Percentiles rank a stretch among this genome's conserved stretches.
Evolutionary conservation across 2,329 filamentous ascomycete species (phyloP).

Genomic region (Diaporthe sp.): DNA sequence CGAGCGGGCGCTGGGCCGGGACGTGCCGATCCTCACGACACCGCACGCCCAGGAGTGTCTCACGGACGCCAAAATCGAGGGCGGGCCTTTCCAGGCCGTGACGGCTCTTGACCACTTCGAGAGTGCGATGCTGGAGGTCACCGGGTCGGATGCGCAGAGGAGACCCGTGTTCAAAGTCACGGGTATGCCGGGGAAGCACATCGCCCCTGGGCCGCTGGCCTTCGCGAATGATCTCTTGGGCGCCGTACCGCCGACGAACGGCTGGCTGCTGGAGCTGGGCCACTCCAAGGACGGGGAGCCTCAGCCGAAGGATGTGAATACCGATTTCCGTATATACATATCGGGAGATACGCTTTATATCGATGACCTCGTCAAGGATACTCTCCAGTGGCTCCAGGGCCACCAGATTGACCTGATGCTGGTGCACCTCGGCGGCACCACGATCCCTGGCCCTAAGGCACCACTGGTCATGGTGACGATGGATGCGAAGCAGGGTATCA

Average conservation of each 20-base stretch:
- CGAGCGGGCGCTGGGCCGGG: constrained; percentile 57
- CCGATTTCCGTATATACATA: constrained; percentile 74
- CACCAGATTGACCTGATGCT: constrained; percentile 76
- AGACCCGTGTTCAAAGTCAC: constrained; percentile 67
- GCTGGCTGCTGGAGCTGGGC: constrained; percentile 76
- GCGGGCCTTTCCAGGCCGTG: constrained; percentile 66
- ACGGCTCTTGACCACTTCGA: constrained; percentile 70
- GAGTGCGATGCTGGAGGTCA: constrained; percentile 55
- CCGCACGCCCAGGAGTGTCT: constrained; percentile 71
- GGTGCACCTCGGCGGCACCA: constrained; percentile 76
- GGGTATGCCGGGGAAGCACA: constrained; percentile 76
- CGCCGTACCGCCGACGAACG: constrained; percentile 74
- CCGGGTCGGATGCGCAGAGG: constrained; percentile 27
- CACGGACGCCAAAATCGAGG: constrained; percentile 53
- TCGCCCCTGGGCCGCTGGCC: constrained; percentile 57
- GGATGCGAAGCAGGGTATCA: constrained; percentile 74
- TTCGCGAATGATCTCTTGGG: constrained; percentile 56
- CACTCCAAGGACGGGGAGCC: constrained; percentile 48
- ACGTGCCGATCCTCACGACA: constrained; percentile 74
- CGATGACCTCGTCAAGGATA: constrained; percentile 70
- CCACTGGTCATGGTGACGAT: constrained; percentile 78
- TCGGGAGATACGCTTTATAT: constrained; percentile 76
- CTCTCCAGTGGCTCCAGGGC: constrained; percentile 67
- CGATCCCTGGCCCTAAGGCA: constrained; percentile 70
- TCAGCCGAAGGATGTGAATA: constrained; percentile 52